Evolutionary conservation across 1,284 basidiomycete species (phyloP).

Genomic region (Malassezia sp.): DNA sequence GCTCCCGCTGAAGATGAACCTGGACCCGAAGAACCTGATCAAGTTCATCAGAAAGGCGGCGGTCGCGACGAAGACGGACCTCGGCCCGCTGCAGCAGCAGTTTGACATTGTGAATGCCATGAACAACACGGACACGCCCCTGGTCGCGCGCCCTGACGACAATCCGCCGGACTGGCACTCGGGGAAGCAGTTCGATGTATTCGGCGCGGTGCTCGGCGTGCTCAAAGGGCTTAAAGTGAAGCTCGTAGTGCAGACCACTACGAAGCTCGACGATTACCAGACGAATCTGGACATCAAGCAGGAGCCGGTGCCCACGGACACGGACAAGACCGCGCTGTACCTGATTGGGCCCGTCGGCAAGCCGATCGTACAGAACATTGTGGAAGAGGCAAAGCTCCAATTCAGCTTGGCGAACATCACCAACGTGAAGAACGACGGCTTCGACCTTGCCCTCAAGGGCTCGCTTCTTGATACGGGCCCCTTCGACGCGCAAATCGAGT

Average conservation of each 20-base stretch:
- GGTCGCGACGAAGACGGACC: conserved; percentile 53
- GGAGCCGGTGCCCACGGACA: conserved; percentile 56
- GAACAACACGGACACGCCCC: conserved; percentile 55
- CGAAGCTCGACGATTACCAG: conserved; percentile 43
- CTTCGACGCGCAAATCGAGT: conserved; percentile 52
- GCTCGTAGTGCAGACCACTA: conserved; percentile 48
- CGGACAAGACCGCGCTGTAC: conserved; percentile 58
- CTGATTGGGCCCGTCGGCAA: conserved; percentile 55
- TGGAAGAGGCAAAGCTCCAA: conserved; percentile 54
- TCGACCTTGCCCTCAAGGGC: conserved; percentile 47
- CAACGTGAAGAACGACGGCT: conserved; percentile 47
- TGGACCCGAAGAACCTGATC: conserved; percentile 58
- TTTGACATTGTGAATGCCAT: conserved; percentile 56
- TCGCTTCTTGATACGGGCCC: conserved; percentile 31
- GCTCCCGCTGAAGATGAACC: conserved; percentile 58
- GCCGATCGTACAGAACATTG: conserved; percentile 59
- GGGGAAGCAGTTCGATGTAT: conserved; percentile 50
- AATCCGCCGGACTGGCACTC: conserved; percentile 52
- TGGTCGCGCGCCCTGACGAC: conserved; percentile 50
- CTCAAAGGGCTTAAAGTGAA: conserved; percentile 55
- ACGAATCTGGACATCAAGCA: conserved; percentile 60
- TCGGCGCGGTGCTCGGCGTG: conserved; percentile 57
- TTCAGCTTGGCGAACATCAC: conserved; percentile 59
- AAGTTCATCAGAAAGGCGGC: conserved; percentile 54
- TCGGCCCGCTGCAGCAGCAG: conserved; percentile 57